These are phyloP conservation scores for Kwoniella sp. DNA, from an alignment of 768 basidiomycete species.

Conservation along the genomic window DNA sequence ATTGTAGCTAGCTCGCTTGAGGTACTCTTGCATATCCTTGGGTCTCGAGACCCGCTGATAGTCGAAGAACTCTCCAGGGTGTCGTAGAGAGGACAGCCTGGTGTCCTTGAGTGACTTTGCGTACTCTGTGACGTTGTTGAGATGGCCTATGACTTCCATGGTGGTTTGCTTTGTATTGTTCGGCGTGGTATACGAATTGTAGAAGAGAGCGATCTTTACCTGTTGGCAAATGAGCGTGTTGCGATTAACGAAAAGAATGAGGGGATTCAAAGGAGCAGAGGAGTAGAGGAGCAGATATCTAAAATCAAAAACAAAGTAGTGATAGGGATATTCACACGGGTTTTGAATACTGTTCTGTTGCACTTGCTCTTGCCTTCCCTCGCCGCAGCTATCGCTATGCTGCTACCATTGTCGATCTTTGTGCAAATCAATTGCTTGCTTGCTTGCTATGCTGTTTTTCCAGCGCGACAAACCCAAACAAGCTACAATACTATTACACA, in stretches of 20 bases:
- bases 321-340: too few relatives aligned
- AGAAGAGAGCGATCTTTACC: neutral
- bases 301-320: too few relatives aligned
- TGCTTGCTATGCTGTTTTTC: too few relatives aligned
- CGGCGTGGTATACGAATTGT: neutral
- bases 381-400: too few relatives aligned
- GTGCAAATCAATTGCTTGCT: too few relatives aligned
- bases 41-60: constrained; percentile 43
- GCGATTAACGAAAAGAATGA: neutral
- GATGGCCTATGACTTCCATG: constrained; percentile 44
- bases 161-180: neutral
- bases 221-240: constrained; percentile 2
- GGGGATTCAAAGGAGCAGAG: neutral
- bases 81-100: constrained; percentile 39
- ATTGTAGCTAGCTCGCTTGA: constrained; percentile 50
- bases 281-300: neutral
- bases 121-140: constrained; percentile 43
- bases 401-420: constrained; percentile 1
- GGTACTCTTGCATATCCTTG: constrained; percentile 43
- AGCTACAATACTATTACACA: neutral
- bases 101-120: constrained; percentile 36
- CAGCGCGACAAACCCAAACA: constrained; percentile 14
- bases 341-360: too few relatives aligned
- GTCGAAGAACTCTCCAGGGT: constrained; percentile 50
- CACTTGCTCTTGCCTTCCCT: too few relatives aligned